phyloP scores from a whole-genome alignment of 306 rosid genomes.

The Lablab purpureus region DNA sequence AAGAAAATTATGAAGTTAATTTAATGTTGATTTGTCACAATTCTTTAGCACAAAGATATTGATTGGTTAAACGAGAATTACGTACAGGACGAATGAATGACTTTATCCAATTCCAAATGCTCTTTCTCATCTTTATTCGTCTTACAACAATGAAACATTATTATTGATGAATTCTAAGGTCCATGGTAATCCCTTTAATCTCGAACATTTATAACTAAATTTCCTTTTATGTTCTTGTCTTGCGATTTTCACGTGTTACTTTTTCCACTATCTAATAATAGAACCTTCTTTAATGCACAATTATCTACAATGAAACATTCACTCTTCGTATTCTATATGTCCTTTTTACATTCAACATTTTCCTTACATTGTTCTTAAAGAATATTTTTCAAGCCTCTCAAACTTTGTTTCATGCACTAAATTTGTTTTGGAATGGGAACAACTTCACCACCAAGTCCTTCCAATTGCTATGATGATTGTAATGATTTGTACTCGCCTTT shows the following conservation, averaged over 20 bases:
- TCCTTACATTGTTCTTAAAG: not conserved
- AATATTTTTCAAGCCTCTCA: constrained; percentile 5
- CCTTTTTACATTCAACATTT: constrained; percentile 17
- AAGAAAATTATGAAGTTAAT: not conserved
- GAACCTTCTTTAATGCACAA: constrained; percentile 14
- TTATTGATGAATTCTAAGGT: constrained; percentile 30
- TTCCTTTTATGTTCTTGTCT: constrained; percentile 22
- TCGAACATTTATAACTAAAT: constrained; percentile 55
- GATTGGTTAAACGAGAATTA: constrained; percentile 24
- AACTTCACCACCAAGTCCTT: constrained; percentile 2
- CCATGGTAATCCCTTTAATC: constrained; percentile 65
- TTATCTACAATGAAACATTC: constrained; percentile 16
- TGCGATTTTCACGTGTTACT: constrained; percentile 24
- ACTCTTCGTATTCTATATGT: not conserved
- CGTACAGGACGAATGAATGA: not conserved
- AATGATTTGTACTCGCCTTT: not conserved
- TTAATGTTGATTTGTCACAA: not conserved
- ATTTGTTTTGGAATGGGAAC: constrained; percentile 1
- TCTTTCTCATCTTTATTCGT: not conserved
- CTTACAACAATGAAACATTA: not conserved
- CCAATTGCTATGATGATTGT: constrained; percentile 6
- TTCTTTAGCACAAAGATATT: not conserved
- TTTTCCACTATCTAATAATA: constrained; percentile 34
- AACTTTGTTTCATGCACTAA: constrained; percentile 18
- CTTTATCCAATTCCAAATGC: constrained; percentile 18